A percentile compares a stretch with the other conserved stretches of the same genome.
Conservation (phyloP, 306 rosid species). For the Prunus padus region DNA sequence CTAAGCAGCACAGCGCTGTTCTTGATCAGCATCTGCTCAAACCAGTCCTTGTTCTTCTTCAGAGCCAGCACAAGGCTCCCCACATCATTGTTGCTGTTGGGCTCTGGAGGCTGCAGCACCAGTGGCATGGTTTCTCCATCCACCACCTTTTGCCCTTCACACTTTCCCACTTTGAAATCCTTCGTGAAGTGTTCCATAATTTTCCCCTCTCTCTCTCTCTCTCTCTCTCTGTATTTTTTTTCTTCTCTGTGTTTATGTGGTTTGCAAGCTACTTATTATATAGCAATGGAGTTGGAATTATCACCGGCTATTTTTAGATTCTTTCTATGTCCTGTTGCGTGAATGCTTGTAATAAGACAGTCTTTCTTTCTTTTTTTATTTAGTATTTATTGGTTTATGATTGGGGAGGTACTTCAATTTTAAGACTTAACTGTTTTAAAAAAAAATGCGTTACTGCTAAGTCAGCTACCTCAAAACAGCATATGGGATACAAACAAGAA, state of each 20-base stretch:
- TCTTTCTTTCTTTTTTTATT: neutral
- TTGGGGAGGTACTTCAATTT: neutral
- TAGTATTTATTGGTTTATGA: neutral
- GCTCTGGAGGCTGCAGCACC: conserved; percentile 51
- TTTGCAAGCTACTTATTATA: neutral
- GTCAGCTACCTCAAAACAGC: too few species aligned
- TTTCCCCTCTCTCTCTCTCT: conserved; percentile 8
- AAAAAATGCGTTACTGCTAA: too few species aligned
- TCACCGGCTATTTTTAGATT: neutral
- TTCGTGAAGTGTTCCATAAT: conserved; percentile 53
- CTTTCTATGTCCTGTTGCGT: neutral
- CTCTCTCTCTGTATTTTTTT: neutral
- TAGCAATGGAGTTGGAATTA: neutral
- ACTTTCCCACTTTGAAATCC: conserved; percentile 62
- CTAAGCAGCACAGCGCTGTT: conserved; percentile 72
- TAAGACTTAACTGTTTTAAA: neutral
- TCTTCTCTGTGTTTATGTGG: neutral
- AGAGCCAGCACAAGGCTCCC: conserved; percentile 45
- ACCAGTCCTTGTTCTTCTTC: conserved; percentile 61
- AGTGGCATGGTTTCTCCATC: conserved; percentile 80
- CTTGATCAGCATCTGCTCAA: conserved; percentile 62
- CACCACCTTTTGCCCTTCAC: conserved; percentile 69
- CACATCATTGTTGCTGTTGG: conserved; percentile 35
- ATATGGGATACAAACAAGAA: too few species aligned
- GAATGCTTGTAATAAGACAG: neutral